Base-by-base conservation (phyloP, 306 rosid genomes). In the Medicago arabica region DNA sequence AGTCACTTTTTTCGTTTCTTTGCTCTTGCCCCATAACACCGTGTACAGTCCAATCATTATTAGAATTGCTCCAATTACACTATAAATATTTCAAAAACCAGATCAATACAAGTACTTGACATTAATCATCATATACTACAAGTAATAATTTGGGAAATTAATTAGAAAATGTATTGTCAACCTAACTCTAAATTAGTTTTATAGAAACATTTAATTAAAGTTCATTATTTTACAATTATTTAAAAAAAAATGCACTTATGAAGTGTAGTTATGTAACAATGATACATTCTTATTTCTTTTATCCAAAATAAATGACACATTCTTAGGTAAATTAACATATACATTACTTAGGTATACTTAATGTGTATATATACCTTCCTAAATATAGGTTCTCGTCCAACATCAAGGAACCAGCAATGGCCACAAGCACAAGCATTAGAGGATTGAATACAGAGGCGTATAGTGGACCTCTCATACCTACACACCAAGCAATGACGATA, bases 401-500 rank as follows among this genome's bases (percentile, higher is more conserved):
- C 81, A 81, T 81, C 31, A 85, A 61, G 44, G 83, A 74, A 16
- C 83, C 83, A 58, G 65, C 85, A 74, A 85, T 17, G 9, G 79
- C 85, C 11, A 81, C 83, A 9, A 84, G 57, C 38, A 84, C 72
- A 38, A 81, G 76, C 79, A 70, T 19, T 0, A 85, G 63, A 51
- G 96, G 90, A 57, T 36, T 86, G 80, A 90, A 90, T 17, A 71
- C 54, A 0, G 89, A 79, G 8, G 76, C 90, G n/a, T 75, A 90
- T 6, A 90, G 10, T 2, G 96, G 96, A 1, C 92, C 96, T 81
- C 75, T 85, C 88, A 23, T 71, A 55, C 60, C 50, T 13, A 81
- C 75, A 36, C 87, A 79, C 88, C 85, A 83, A 7, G 89, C 43
- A 25, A 79, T 77, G 1, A 77, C 15, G 21, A 78, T 40, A 1